phyloP scores from a whole-genome alignment of 495 filamentous ascomycete species.

The Aspergillus egyptiacus region DNA sequence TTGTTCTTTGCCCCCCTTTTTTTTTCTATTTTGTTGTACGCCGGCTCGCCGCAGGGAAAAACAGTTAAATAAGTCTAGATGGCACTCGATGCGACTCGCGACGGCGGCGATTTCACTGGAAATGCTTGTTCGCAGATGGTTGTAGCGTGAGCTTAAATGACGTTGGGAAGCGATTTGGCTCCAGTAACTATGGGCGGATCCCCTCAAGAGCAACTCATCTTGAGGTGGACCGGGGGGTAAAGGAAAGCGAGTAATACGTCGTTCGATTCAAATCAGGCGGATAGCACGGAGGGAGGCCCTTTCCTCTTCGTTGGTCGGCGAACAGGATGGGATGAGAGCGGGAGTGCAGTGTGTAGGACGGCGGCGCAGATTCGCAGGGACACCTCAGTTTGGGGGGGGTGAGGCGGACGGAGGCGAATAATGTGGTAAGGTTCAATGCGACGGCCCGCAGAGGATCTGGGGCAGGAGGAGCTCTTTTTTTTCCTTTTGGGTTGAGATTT shows the following conservation, averaged over 20 bases:
- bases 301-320: constrained; percentile 1
- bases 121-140: constrained; percentile 23
- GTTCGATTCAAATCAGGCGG: constrained; percentile 5
- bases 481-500: constrained; percentile 8
- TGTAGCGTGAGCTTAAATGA: constrained; percentile 39
- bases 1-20: constrained; percentile 11
- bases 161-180: constrained; percentile 31
- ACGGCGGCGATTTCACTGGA: constrained; percentile 14
- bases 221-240: constrained; percentile 14
- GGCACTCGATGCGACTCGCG: constrained; percentile 14
- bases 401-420: constrained; percentile 17
- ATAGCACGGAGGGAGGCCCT: background rate
- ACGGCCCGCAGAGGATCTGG: constrained; percentile 12
- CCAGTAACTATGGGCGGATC: constrained; percentile 23
- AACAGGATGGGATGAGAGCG: constrained; percentile 2
- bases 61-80: constrained; percentile 16
- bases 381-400: background rate
- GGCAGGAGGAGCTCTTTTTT: constrained; percentile 11
- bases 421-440: constrained; percentile 7
- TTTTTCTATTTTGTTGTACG: constrained; percentile 14
- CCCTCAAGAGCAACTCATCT: constrained; percentile 37
- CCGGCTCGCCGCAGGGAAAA: constrained; percentile 7
- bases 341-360: constrained; percentile 5
- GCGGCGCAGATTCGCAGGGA: constrained; percentile 12
- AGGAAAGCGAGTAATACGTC: constrained; percentile 6